phyloP scores from a whole-genome alignment of 306 rosid species.

The Datisca glomerata region DNA sequence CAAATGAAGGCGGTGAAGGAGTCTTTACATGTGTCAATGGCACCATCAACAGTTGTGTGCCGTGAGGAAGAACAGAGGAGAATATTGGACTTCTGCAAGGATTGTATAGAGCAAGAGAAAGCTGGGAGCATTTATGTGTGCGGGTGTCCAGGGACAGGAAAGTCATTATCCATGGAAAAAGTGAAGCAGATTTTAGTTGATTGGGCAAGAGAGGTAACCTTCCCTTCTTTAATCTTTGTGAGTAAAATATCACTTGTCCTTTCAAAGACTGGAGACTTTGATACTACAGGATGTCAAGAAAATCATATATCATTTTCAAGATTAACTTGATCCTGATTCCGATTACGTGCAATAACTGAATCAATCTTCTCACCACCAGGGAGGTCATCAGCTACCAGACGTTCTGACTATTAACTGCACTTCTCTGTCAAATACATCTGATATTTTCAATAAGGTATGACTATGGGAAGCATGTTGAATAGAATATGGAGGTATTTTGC shows the following conservation, averaged over 20 bases:
- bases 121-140: constrained; percentile 77
- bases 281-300: no score
- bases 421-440: constrained; percentile 55
- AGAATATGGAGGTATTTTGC: neutral
- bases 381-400: constrained; percentile 41
- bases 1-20: constrained; percentile 52
- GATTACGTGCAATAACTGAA: neutral
- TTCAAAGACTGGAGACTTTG: no score
- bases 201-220: constrained; percentile 57
- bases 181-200: constrained; percentile 37
- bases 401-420: constrained; percentile 61
- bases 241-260: no score
- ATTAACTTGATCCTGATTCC: neutral
- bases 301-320: no score
- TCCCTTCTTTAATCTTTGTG: neutral
- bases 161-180: constrained; percentile 65
- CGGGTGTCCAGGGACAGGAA: constrained; percentile 91
- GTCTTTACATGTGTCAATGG: constrained; percentile 60
- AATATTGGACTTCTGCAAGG: constrained; percentile 63
- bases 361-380: constrained; percentile 27
- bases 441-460: constrained; percentile 66
- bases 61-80: constrained; percentile 69
- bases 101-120: constrained; percentile 46
- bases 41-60: constrained; percentile 49
- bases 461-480: neutral